These are phyloP conservation scores for Theobroma grandiflorum DNA, from an alignment of 441 rosid genomes.

Conservation along the genomic window DNA sequence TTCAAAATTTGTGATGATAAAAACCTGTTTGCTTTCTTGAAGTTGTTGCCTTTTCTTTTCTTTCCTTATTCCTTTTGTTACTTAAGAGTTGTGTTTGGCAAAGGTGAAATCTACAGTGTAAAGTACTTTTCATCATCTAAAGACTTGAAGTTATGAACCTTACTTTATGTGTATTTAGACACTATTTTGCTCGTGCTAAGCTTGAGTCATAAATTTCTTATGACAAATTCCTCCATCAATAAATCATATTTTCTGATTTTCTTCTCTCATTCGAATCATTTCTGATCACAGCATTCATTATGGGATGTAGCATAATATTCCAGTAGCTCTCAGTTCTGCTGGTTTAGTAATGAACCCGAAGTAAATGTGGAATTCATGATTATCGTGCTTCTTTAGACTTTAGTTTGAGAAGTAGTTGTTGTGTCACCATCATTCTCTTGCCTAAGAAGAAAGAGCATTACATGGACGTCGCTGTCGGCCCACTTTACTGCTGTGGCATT, in stretches of 20 bases:
- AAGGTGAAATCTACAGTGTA: constrained; percentile 41
- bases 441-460: constrained; percentile 37
- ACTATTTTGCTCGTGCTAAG: constrained; percentile 12
- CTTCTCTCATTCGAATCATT: not conserved
- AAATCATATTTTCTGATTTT: not conserved
- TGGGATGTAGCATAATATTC: constrained; percentile 27
- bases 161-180: not conserved
- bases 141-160: not conserved
- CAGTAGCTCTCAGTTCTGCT: constrained; percentile 21
- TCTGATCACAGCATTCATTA: constrained; percentile 19
- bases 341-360: constrained; percentile 33
- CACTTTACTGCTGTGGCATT: constrained; percentile 28
- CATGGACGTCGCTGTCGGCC: constrained; percentile 36
- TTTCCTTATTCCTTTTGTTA: constrained; percentile 7
- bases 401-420: constrained; percentile 47
- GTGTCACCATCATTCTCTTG: constrained; percentile 53
- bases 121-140: constrained; percentile 24
- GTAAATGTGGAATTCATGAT: constrained; percentile 47
- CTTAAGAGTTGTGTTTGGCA: constrained; percentile 26
- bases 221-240: constrained; percentile 10
- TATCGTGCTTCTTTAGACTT: constrained; percentile 44
- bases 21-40: constrained; percentile 29
- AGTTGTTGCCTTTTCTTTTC: constrained; percentile 3
- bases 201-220: constrained; percentile 12
- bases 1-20: constrained; percentile 28